phyloP scores from a whole-genome alignment of 495 filamentous ascomycete species.

The Lasiosphaeria miniovina region DNA sequence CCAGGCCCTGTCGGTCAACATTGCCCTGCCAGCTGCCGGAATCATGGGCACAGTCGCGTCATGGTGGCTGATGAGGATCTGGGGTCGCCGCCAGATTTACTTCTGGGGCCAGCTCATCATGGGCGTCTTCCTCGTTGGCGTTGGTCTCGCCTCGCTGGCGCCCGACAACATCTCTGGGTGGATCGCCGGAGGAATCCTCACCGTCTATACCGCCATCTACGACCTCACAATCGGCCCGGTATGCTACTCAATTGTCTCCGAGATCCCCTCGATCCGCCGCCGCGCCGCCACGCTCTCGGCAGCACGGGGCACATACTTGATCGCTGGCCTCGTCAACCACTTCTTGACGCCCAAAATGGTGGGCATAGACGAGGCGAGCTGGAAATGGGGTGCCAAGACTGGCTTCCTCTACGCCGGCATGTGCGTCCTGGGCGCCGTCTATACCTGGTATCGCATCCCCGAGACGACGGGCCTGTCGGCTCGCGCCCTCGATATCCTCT shows the following conservation, averaged over 20 bases:
- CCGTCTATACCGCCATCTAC: conserved; percentile 50
- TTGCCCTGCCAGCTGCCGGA: conserved; percentile 43
- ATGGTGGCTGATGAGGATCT: conserved; percentile 49
- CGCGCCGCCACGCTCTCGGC: conserved; percentile 54
- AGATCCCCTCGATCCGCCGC: conserved; percentile 53
- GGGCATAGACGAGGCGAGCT: conserved; percentile 38
- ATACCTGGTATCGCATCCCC: conserved; percentile 42
- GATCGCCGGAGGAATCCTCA: conserved; percentile 52
- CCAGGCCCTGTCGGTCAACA: conserved; percentile 49
- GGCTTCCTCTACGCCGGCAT: conserved; percentile 58
- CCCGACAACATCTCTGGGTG: conserved; percentile 31
- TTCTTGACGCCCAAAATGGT: conserved; percentile 52
- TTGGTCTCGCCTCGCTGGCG: conserved; percentile 25
- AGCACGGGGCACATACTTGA: conserved; percentile 56
- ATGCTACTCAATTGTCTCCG: conserved; percentile 59
- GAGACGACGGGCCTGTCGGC: conserved; percentile 48
- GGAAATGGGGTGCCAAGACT: conserved; percentile 51
- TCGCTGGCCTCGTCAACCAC: conserved; percentile 43
- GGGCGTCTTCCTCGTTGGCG: conserved; percentile 37
- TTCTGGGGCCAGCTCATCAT: conserved; percentile 47
- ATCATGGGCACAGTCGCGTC: conserved; percentile 50
- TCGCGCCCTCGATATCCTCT: conserved; percentile 58
- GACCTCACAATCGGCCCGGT: conserved; percentile 59
- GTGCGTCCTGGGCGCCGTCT: conserved; percentile 43
- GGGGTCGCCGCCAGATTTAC: conserved; percentile 53